These are phyloP conservation scores for Penicillium sp. DNA, from an alignment of 2,329 filamentous ascomycete genomes.

Conservation along the genomic window DNA sequence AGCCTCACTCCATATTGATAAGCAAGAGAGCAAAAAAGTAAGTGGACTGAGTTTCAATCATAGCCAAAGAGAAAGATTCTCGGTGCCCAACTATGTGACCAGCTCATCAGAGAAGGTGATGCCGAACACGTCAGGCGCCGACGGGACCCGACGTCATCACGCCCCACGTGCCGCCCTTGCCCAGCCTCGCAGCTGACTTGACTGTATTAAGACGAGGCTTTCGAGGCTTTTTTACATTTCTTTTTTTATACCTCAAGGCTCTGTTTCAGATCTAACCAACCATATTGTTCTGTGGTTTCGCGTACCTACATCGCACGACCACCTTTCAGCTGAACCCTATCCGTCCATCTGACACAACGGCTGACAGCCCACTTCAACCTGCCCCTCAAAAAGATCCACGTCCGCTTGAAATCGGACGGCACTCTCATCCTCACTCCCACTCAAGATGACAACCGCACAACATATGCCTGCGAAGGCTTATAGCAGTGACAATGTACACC, in stretches of 20 bases:
- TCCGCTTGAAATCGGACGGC: conserved; percentile 21
- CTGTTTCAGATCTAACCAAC: neutral
- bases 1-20: neutral
- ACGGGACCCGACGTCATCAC: conserved; percentile 28
- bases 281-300: neutral
- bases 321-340: neutral
- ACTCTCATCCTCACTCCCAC: neutral
- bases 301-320: neutral
- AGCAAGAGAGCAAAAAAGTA: neutral
- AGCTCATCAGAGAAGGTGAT: neutral
- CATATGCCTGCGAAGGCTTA: conserved; percentile 33
- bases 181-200: conserved; percentile 16
- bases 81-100: neutral
- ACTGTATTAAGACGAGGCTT: neutral
- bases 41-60: neutral
- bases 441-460: conserved; percentile 24
- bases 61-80: neutral
- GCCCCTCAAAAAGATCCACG: conserved; percentile 14
- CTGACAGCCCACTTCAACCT: conserved; percentile 1
- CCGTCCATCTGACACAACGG: conserved; percentile 10
- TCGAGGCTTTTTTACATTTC: neutral
- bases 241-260: neutral
- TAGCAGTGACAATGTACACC: conserved; percentile 33
- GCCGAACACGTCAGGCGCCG: conserved; percentile 20
- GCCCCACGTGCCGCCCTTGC: conserved; percentile 19